Base-by-base conservation (phyloP, 768 basidiomycete species). In the Gymnopilus junonius region DNA sequence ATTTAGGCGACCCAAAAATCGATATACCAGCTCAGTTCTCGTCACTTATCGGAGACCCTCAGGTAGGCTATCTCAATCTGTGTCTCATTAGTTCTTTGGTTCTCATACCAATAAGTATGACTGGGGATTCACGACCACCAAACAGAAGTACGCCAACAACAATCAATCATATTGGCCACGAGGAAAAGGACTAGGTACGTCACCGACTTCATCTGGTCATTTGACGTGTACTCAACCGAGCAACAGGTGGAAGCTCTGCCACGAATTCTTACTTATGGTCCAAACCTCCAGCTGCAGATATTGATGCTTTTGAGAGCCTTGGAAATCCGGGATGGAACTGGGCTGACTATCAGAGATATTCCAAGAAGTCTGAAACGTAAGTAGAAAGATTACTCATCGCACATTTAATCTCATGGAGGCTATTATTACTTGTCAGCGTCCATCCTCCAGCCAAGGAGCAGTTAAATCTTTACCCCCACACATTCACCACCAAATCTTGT, bases 251-350 rank as follows among this genome's bases (percentile, higher is more conserved):
- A 5, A 79, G 73, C 55, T 83, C 83, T 0, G 68, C 67, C 4
- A 76, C 83, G 34, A 85, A 85, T 63, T 80, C 81, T 63, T 70
- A 74, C 29, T 67, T 65, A 11, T 77, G 76, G 76, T 62, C 64
- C 27, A 72, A 75, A 51, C 76, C 77, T 11, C 75, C 74, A n/a
- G 70, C 69, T 15, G 56, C 53, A 1, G 76, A 76, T 51, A 59
- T 75, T 25, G 70, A 77, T 55, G 74, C 72, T 6, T 73, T 81
- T 51, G 85, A 85, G 65, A 73, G 74, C 53, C 74, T 87, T 14
- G 86, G 85, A 4, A 86, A 86, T 61, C 75, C 77, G 1, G 85
- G 84, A 6, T 87, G 85, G 85, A 85, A 84, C 64, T 86, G 82
- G 82, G 69, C 74, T 0, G 75, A 78, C 15, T 81, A 76, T 56